A percentile compares a stretch with the other conserved stretches of the same genome.
These are phyloP conservation scores for Pythium sukuiense DNA, from an alignment of 352 stramenopile genomes.

Conservation along the genomic window DNA sequence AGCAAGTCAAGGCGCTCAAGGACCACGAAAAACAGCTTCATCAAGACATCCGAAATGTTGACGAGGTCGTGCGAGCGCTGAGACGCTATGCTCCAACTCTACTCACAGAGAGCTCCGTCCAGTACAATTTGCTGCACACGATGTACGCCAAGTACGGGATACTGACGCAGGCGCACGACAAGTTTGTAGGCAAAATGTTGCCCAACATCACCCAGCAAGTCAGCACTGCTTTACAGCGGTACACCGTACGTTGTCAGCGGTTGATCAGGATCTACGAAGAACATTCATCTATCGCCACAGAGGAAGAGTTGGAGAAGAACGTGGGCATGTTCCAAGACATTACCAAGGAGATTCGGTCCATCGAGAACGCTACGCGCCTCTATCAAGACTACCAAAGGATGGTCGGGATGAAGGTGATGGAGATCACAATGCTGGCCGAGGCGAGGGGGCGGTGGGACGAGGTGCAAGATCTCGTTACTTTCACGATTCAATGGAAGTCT, in stretches of 20 bases:
- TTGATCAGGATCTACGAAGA: conserved; percentile 57
- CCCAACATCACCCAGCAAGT: conserved; percentile 74
- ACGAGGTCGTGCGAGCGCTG: conserved; percentile 56
- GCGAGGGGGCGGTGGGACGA: conserved; percentile 48
- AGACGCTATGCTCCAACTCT: conserved; percentile 42
- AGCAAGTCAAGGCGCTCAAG: conserved; percentile 50
- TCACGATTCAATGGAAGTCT: conserved; percentile 49
- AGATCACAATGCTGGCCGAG: conserved; percentile 49
- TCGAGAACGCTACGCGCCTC: conserved; percentile 50
- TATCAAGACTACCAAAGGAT: conserved; percentile 76
- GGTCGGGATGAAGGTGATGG: conserved; percentile 60
- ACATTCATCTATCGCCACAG: conserved; percentile 38
- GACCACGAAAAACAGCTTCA: conserved; percentile 58
- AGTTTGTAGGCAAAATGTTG: conserved; percentile 66
- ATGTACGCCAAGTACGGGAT: conserved; percentile 48
- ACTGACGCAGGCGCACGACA: conserved; percentile 49
- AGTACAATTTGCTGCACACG: conserved; percentile 55
- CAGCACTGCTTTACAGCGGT: conserved; percentile 51
- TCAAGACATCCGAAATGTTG: conserved; percentile 69
- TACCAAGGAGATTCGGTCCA: conserved; percentile 41
- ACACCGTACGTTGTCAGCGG: conserved; percentile 48
- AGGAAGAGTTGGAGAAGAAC: conserved; percentile 65
- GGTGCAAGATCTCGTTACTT: conserved; percentile 53
- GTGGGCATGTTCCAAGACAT: conserved; percentile 52
- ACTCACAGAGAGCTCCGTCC: conserved; percentile 28